These are phyloP conservation scores for Fusarium mundagurra DNA, from an alignment of 2,329 filamentous ascomycete species.

Conservation along the genomic window DNA sequence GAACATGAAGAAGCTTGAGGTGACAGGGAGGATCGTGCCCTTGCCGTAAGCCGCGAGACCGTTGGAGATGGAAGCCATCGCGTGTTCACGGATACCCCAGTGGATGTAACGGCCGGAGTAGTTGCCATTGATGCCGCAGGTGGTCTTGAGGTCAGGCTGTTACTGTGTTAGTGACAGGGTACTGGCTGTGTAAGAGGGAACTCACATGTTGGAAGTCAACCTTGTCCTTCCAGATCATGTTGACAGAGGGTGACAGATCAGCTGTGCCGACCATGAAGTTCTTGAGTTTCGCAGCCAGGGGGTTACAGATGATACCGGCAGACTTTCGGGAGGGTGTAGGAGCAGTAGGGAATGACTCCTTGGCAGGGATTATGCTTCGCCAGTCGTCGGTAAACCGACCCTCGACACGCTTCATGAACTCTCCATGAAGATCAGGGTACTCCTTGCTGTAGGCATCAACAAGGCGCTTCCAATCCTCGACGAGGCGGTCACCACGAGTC, in stretches of 20 bases:
- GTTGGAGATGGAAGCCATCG: constrained; percentile 67
- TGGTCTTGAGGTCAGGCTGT: constrained; percentile 50
- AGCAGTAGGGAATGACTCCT: constrained; percentile 54
- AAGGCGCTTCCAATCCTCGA: constrained; percentile 57
- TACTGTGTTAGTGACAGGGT: background rate
- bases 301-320: constrained; percentile 59
- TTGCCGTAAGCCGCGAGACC: constrained; percentile 67
- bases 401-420: constrained; percentile 58
- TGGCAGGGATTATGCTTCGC: constrained; percentile 58
- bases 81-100: constrained; percentile 69
- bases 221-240: constrained; percentile 65
- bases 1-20: constrained; percentile 71
- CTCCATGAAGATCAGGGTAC: constrained; percentile 59
- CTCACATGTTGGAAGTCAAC: constrained; percentile 59
- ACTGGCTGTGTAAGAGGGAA: background rate
- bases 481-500: constrained; percentile 54
- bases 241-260: constrained; percentile 62
- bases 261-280: constrained; percentile 65
- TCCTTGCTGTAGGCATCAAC: constrained; percentile 54
- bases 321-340: constrained; percentile 62
- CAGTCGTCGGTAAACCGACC: constrained; percentile 60
- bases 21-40: constrained; percentile 66
- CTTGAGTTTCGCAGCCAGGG: constrained; percentile 57
- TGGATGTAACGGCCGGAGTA: constrained; percentile 66
- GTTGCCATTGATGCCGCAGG: constrained; percentile 63